Evolutionary conservation across 2,329 filamentous ascomycete species (phyloP).

Genomic region (Tolypocladium tropicale): DNA sequence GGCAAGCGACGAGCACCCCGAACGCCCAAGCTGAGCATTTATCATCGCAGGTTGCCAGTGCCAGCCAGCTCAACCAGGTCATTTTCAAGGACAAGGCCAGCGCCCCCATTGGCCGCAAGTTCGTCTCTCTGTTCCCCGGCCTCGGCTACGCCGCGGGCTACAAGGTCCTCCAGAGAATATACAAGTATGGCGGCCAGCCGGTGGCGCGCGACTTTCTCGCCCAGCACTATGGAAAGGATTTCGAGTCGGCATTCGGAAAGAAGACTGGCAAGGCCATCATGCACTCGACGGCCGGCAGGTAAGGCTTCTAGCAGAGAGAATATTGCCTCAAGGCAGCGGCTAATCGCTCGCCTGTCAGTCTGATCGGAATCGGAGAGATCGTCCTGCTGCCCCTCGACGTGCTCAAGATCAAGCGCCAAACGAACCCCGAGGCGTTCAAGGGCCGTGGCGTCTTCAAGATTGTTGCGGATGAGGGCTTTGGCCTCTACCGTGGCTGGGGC

Average conservation of each 20-base stretch:
- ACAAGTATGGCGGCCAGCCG: slow-evolving; percentile 98
- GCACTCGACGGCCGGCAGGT: slow-evolving; percentile 92
- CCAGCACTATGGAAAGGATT: slow-evolving; percentile 67
- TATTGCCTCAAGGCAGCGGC: background rate
- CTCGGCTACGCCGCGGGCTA: slow-evolving; percentile 96
- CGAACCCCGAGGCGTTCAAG: slow-evolving; percentile 95
- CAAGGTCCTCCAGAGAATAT: slow-evolving; percentile 93
- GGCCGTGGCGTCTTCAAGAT: slow-evolving; percentile 87
- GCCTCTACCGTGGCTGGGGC: slow-evolving; percentile 89
- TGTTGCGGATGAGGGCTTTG: slow-evolving; percentile 86
- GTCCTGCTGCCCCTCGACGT: slow-evolving; percentile 91
- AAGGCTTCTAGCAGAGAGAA: slow-evolving; percentile 12
- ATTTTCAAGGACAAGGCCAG: slow-evolving; percentile 85
- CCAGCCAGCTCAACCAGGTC: slow-evolving; percentile 68
- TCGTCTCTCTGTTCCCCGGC: slow-evolving; percentile 92
- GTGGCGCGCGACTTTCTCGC: slow-evolving; percentile 85
- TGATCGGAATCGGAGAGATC: slow-evolving; percentile 97
- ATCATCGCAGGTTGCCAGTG: slow-evolving; percentile 18
- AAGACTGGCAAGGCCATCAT: slow-evolving; percentile 97
- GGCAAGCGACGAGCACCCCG: background rate
- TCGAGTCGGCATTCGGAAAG: slow-evolving; percentile 85
- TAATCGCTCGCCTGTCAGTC: slow-evolving; percentile 38
- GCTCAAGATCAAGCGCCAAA: slow-evolving; percentile 98
- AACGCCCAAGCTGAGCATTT: slow-evolving; percentile 9
- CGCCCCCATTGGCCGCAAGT: slow-evolving; percentile 63